Percentiles rank a stretch among this genome's conserved stretches.
Evolutionary conservation across 345 rosid genomes (phyloP).

Genomic region (Arabidopsis suecica): DNA sequence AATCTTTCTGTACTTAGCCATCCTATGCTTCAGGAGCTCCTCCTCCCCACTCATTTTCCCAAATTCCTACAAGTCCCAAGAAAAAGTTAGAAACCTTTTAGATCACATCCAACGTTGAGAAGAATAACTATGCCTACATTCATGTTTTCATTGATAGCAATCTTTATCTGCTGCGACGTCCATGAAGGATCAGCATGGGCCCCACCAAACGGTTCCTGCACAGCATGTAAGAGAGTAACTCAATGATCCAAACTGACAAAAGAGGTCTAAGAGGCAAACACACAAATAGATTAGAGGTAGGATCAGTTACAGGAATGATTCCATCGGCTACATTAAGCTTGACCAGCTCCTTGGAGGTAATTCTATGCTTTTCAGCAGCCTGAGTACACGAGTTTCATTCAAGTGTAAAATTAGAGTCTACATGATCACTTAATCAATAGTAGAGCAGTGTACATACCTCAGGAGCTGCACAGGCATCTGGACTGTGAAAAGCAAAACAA

Average conservation of each 20-base stretch:
- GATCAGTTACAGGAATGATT: slow-evolving; percentile 70
- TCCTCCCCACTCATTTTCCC: slow-evolving; percentile 61
- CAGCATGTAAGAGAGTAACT: slow-evolving; percentile 24
- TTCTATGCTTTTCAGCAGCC: slow-evolving; percentile 95
- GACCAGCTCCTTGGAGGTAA: slow-evolving; percentile 76
- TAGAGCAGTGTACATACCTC: slow-evolving; percentile 55
- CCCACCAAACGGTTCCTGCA: slow-evolving; percentile 94
- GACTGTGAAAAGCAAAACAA: slow-evolving; percentile 56
- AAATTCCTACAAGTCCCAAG: slow-evolving; percentile 65
- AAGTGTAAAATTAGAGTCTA: slow-evolving; percentile 20
- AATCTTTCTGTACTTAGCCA: slow-evolving; percentile 79
- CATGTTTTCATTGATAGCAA: slow-evolving; percentile 77
- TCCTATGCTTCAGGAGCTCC: slow-evolving; percentile 71
- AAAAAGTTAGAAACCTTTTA: slow-evolving; percentile 7
- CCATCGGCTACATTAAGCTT: slow-evolving; percentile 86
- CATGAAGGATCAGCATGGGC: slow-evolving; percentile 90
- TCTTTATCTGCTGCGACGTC: slow-evolving; percentile 91
- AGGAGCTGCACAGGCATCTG: slow-evolving; percentile 99
- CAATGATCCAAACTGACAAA: not conserved
- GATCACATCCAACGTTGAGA: slow-evolving; percentile 10
- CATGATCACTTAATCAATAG: slow-evolving; percentile 26
- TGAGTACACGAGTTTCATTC: slow-evolving; percentile 46
- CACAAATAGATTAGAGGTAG: slow-evolving; percentile 20
- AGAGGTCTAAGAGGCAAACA: slow-evolving; percentile 16
- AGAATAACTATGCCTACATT: slow-evolving; percentile 58